A percentile compares a stretch with the other conserved stretches of the same genome.
Evolutionary conservation across 768 basidiomycete genomes (phyloP).

Genomic region (Suillus cothurnatus): DNA sequence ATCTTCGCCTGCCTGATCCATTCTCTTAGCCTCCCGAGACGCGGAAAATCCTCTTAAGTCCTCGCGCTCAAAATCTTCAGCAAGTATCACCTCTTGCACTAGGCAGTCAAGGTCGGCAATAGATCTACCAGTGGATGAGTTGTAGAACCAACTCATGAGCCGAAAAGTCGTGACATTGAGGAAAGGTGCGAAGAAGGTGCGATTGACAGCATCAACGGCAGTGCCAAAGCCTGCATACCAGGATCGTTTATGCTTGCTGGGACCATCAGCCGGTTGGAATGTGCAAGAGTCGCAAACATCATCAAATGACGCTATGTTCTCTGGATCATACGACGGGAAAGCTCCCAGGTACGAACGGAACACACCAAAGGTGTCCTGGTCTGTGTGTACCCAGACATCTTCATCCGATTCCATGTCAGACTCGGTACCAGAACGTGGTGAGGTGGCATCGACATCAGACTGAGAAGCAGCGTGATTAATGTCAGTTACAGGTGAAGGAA

Average conservation of each 20-base stretch:
- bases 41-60: constrained; percentile 24
- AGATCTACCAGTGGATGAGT: too few species aligned
- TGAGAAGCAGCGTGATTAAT: background rate
- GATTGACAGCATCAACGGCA: background rate
- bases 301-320: background rate
- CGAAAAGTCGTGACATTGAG: too few species aligned
- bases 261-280: constrained; percentile 3
- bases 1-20: background rate
- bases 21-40: background rate
- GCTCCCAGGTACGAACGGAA: background rate
- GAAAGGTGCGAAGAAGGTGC: too few species aligned
- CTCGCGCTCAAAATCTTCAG: background rate
- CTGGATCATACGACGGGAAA: constrained; percentile 3
- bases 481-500: background rate
- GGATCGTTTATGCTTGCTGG: constrained; percentile 12
- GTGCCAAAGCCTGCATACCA: background rate
- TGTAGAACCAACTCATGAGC: too few species aligned
- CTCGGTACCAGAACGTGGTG: too few species aligned
- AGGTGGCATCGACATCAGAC: too few species aligned
- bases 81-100: too few species aligned
- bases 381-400: constrained; percentile 18
- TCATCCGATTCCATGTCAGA: constrained; percentile 6
- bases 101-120: too few species aligned
- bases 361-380: constrained; percentile 16
- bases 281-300: background rate